A percentile compares a stretch with the other conserved stretches of the same genome.
Evolutionary conservation across 2,329 filamentous ascomycete genomes (phyloP).

Genomic region (Phialophora macrospora): DNA sequence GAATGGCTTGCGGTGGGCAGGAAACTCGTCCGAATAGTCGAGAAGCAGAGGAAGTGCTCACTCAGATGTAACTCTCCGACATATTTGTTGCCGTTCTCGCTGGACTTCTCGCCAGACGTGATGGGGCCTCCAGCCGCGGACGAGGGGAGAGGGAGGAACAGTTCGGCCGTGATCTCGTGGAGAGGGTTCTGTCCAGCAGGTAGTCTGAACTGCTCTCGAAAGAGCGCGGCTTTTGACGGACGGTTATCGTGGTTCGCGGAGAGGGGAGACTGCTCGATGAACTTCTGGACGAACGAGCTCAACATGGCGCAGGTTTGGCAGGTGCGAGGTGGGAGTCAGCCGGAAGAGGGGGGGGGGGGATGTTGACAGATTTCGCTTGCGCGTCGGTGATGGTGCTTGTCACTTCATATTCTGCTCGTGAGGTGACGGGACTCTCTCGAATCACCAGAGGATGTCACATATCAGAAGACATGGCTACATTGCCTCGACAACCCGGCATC

Average conservation of each 20-base stretch:
- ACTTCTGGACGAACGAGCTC: conserved; percentile 87
- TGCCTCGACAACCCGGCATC: background rate
- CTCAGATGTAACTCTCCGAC: conserved; percentile 90
- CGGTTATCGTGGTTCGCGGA: conserved; percentile 74
- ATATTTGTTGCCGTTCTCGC: conserved; percentile 78
- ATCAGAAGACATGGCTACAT: conserved; percentile 6
- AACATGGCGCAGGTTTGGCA: conserved; percentile 46
- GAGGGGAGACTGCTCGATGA: conserved; percentile 87
- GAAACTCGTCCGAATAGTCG: conserved; percentile 89
- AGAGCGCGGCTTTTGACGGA: conserved; percentile 88
- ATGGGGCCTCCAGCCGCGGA: conserved; percentile 47
- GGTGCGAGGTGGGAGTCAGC: conserved; percentile 17
- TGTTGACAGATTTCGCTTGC: conserved; percentile 12
- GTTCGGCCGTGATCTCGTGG: conserved; percentile 94
- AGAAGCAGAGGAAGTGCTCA: conserved; percentile 95
- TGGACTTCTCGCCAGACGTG: conserved; percentile 66
- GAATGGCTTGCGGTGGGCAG: conserved; percentile 76
- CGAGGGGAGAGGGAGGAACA: conserved; percentile 80
- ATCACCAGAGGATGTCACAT: conserved; percentile 11
- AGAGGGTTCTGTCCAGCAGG: conserved; percentile 90
- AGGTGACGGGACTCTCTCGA: conserved; percentile 8
- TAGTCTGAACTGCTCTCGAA: conserved; percentile 94
- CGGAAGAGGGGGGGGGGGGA: background rate
- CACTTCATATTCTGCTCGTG: conserved; percentile 21
- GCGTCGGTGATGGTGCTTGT: conserved; percentile 13